phyloP scores from a whole-genome alignment of 768 basidiomycete species.

The Pleurotus ostreatus region DNA sequence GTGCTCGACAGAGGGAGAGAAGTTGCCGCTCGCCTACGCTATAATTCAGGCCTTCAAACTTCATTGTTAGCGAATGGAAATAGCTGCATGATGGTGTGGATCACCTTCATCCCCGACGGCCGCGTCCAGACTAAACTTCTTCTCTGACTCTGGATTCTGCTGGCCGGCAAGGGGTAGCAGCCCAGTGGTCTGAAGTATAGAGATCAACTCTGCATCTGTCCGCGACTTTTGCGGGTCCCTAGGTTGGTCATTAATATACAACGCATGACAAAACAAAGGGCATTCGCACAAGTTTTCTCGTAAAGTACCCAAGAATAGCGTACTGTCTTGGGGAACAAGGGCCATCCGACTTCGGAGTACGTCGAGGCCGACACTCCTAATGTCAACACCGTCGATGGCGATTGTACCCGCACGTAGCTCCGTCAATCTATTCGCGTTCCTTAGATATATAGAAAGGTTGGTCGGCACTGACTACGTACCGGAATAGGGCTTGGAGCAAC shows the following conservation, averaged over 20 bases:
- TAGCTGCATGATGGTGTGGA: conserved; percentile 4
- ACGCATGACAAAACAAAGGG: background rate
- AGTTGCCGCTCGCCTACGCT: conserved; percentile 65
- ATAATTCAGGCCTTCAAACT: conserved; percentile 47
- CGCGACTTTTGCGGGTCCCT: conserved; percentile 50
- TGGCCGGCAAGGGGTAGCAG: conserved; percentile 49
- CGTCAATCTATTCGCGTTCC: conserved; percentile 34
- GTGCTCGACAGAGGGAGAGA: conserved; percentile 54
- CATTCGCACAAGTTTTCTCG: conserved; percentile 38
- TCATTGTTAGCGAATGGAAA: background rate
- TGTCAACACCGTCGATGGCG: conserved; percentile 50
- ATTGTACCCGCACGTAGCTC: conserved; percentile 58
- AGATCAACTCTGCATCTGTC: conserved; percentile 61
- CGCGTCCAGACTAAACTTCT: conserved; percentile 65
- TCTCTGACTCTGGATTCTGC: conserved; percentile 40
- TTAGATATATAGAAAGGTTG: conserved; percentile 14
- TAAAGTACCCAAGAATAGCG: conserved; percentile 49
- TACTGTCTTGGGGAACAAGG: conserved; percentile 64
- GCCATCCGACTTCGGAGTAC: conserved; percentile 50
- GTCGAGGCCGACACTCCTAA: conserved; percentile 47
- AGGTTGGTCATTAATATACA: conserved; percentile 6
- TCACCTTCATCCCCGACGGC: conserved; percentile 58
- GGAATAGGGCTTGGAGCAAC: conserved; percentile 50
- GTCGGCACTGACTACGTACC: conserved; percentile 24
- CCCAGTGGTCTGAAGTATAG: conserved; percentile 55